A percentile compares a stretch with the other conserved stretches of the same genome.
Evolutionary conservation across 495 filamentous ascomycete species (phyloP).

Genomic region (Neurospora sp.): DNA sequence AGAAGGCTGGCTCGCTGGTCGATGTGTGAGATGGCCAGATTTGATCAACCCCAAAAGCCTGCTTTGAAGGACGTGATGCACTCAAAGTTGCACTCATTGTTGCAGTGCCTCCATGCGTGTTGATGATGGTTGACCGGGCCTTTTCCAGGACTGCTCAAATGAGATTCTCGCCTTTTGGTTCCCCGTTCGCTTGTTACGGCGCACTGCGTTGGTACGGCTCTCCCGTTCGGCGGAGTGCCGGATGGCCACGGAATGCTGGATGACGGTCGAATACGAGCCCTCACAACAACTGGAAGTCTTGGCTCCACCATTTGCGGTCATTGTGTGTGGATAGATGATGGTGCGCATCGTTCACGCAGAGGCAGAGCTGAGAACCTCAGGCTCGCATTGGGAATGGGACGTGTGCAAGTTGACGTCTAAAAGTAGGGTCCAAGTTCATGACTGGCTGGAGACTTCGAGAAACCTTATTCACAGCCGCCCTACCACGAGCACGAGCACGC

Average conservation of each 20-base stretch:
- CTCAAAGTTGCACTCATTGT: neutral
- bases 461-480: neutral
- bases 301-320: neutral
- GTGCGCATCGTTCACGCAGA: neutral
- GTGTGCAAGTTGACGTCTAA: neutral
- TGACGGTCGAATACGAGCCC: slow-evolving; percentile 15
- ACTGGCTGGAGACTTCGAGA: neutral
- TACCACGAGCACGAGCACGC: neutral
- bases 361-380: neutral
- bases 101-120: neutral
- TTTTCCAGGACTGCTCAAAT: neutral
- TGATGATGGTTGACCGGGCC: neutral
- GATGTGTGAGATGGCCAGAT: neutral
- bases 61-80: neutral
- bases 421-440: neutral
- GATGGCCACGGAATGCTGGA: slow-evolving; percentile 1
- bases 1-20: neutral
- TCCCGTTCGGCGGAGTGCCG: neutral
- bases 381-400: neutral
- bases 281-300: neutral
- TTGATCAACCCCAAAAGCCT: neutral
- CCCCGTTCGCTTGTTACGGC: neutral
- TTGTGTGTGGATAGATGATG: neutral
- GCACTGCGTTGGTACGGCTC: neutral
- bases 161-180: neutral